Evolutionary conservation across 2,329 filamentous ascomycete genomes (phyloP).

Genomic region (Fusarium sororula): DNA sequence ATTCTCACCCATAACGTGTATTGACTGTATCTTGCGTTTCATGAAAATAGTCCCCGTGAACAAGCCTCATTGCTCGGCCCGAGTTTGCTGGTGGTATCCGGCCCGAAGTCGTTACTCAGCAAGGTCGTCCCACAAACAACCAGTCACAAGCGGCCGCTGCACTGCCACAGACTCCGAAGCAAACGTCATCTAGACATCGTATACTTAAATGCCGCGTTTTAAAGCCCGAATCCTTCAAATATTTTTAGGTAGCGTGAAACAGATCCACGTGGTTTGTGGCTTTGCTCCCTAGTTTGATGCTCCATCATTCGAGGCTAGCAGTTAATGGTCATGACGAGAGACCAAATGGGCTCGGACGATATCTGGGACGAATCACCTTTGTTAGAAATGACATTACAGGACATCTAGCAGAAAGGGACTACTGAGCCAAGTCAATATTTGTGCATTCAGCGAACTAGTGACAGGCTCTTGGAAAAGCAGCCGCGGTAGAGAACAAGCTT

Average conservation of each 20-base stretch:
- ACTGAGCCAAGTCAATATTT: rapidly evolving
- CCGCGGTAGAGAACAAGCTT: rapidly evolving
- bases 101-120: background rate
- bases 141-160: background rate
- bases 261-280: background rate
- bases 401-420: rapidly evolving
- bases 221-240: background rate
- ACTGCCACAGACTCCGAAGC: background rate
- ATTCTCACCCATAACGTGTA: rapidly evolving
- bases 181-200: background rate
- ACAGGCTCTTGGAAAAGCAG: rapidly evolving
- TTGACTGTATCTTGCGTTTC: rapidly evolving
- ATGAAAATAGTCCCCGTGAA: rapidly evolving
- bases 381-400: rapidly evolving
- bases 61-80: background rate
- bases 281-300: background rate
- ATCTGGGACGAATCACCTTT: no score
- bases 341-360: no score
- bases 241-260: background rate
- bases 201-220: background rate
- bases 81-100: background rate
- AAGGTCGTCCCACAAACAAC: background rate
- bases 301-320: background rate
- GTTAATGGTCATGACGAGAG: no score
- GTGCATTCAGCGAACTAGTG: no score